Conservation (phyloP, 345 rosid species). For the Dipteronia dyeriana region DNA sequence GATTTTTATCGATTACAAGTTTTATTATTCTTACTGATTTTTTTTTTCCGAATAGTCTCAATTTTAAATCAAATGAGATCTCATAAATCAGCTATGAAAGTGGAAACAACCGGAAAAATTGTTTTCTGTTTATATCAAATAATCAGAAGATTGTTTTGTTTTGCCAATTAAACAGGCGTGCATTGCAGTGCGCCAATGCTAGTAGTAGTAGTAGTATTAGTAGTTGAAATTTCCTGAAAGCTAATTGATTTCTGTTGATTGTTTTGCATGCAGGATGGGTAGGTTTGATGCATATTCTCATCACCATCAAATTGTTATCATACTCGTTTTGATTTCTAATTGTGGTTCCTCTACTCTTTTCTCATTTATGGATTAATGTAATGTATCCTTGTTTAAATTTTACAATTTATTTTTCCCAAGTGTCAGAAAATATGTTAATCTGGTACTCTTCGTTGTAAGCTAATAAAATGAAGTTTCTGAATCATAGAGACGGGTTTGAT, state of each 20-base stretch:
- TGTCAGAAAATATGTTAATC: neutral
- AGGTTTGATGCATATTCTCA: constrained; percentile 33
- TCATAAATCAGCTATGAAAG: too few species aligned
- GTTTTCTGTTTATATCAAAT: too few species aligned
- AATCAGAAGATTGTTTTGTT: too few species aligned
- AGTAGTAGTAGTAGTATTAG: neutral
- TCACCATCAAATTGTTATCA: neutral
- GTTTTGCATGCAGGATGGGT: constrained; percentile 71
- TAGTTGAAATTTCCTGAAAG: neutral
- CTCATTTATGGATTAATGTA: neutral
- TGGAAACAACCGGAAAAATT: too few species aligned
- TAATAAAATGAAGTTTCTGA: neutral
- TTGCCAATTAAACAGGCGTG: neutral
- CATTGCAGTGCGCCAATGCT: neutral
- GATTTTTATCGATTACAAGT: neutral
- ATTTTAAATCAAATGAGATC: too few species aligned
- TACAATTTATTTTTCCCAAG: neutral
- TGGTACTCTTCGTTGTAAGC: neutral
- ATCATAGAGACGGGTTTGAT: neutral
- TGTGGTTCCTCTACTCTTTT: constrained; percentile 22
- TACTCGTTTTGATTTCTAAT: neutral
- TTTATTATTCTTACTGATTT: too few species aligned
- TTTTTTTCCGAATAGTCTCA: too few species aligned
- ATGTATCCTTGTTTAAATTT: neutral
- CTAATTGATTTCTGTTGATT: constrained; percentile 10